Evolutionary conservation across 2,329 filamentous ascomycete species (phyloP), one percentile per base, ranked within the genome.

Genomic region (Fusarium verrucosum): DNA sequence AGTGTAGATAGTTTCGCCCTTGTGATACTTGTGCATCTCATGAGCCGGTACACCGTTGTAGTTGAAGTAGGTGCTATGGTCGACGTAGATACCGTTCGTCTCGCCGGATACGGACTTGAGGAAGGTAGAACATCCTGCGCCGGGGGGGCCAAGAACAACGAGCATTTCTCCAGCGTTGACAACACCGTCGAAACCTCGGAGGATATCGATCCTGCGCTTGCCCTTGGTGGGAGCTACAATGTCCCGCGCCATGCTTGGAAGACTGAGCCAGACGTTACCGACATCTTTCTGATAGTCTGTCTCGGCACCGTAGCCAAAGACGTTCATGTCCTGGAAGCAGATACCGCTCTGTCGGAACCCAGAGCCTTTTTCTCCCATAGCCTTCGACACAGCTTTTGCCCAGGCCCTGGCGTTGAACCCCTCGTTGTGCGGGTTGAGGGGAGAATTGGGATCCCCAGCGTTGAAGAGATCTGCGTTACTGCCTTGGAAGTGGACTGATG

Each of bases 101-200:
- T 91, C 87, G 30, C 89, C 88, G 3, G 74, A 72, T 9, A 75
- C 42, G 5, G 72, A 64, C 55, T 89, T 90, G 43, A 91, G 78
- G 62, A 91, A 87, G 0, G 89, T 91, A 10, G 88, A 87, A 67
- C 89, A 92, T n/a, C 85, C 85, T 1, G 74, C 71, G 4, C 78
- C 78, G 4, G 85, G 89, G 49, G 88, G 88, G 2, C 89, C 89
- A 14, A 91, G 80, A 3, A 91, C 89, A 10, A 91, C 85, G 19
- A 90, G 76, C 86, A 91, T 89, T 79, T 91, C 89, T 26, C 89
- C 89, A 40, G 83, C 83, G 66, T 85, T 80, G 10, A 91, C 83
- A 0, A 90, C 70, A 14, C 88, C 88, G 63, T 90, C 87, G 47
- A 89, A 86, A 64, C 84, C 78, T 51, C 81, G 83, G 36, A 91